Evolutionary conservation across 805 yeast species (phyloP).

Genomic region (Metschnikowia sp.): DNA sequence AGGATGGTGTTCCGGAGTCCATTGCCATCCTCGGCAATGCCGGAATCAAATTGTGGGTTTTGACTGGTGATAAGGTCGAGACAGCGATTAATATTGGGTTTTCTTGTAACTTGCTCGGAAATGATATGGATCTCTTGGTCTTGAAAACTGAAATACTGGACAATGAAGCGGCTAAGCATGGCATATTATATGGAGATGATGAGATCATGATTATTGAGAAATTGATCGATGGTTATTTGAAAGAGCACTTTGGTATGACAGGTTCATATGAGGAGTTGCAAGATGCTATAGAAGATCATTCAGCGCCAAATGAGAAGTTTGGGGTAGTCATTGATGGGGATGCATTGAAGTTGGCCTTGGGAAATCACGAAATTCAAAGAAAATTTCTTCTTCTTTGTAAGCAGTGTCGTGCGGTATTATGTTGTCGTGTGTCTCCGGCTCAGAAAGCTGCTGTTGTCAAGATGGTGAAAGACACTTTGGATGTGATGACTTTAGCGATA

Average conservation of each 20-base stretch:
- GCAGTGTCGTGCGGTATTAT: slow-evolving; percentile 72
- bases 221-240: slow-evolving; percentile 51
- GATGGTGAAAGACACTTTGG: slow-evolving; percentile 58
- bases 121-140: slow-evolving; percentile 71
- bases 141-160: slow-evolving; percentile 37
- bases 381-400: slow-evolving; percentile 70
- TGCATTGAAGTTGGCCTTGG: slow-evolving; percentile 48
- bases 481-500: slow-evolving; percentile 75
- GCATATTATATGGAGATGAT: slow-evolving; percentile 18
- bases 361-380: slow-evolving; percentile 29
- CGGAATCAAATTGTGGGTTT: slow-evolving; percentile 81
- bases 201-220: slow-evolving; percentile 38
- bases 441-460: slow-evolving; percentile 76
- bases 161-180: slow-evolving; percentile 24
- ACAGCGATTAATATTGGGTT: slow-evolving; percentile 87
- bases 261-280: slow-evolving; percentile 57
- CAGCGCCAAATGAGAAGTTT: slow-evolving; percentile 53
- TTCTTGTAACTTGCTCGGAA: slow-evolving; percentile 73
- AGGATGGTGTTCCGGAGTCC: slow-evolving; percentile 84
- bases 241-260: slow-evolving; percentile 52
- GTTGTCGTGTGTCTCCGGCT: slow-evolving; percentile 82
- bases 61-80: slow-evolving; percentile 87
- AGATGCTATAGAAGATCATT: slow-evolving; percentile 57
- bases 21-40: slow-evolving; percentile 67
- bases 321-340: slow-evolving; percentile 74